These are phyloP conservation scores for Cornus kousa DNA, from an alignment of 148 eudicot species.

Conservation along the genomic window DNA sequence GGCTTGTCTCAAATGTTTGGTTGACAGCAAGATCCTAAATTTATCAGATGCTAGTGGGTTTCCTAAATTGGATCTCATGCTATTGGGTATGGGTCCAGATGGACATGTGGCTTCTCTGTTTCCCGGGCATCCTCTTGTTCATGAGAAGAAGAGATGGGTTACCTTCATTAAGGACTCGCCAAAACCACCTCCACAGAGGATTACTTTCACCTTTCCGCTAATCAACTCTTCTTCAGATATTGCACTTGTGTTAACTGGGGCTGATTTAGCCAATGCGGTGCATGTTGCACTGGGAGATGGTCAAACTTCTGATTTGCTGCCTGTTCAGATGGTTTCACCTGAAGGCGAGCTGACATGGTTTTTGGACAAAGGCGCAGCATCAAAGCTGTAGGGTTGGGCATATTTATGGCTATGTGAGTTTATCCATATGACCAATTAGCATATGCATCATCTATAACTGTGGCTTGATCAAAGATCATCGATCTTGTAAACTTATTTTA, in stretches of 20 bases:
- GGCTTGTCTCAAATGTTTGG: slow-evolving; percentile 40
- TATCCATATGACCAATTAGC: not conserved
- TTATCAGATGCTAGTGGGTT: slow-evolving; percentile 39
- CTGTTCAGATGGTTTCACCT: slow-evolving; percentile 52
- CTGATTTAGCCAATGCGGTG: slow-evolving; percentile 43
- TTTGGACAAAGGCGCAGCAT: slow-evolving; percentile 60
- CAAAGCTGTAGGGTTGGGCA: slow-evolving; percentile 26
- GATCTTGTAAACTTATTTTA: not conserved
- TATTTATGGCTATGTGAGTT: not conserved
- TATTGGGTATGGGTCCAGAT: slow-evolving; percentile 80
- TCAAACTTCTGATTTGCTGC: slow-evolving; percentile 20
- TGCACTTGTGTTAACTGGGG: slow-evolving; percentile 62
- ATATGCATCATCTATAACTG: not conserved
- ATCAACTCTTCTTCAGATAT: slow-evolving; percentile 62
- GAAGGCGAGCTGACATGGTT: slow-evolving; percentile 64
- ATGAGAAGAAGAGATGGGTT: slow-evolving; percentile 60
- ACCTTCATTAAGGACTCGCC: slow-evolving; percentile 64
- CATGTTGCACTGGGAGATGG: slow-evolving; percentile 25
- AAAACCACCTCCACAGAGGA: slow-evolving; percentile 68
- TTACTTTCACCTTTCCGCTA: slow-evolving; percentile 73
- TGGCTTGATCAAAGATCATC: not conserved
- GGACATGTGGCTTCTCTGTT: slow-evolving; percentile 80
- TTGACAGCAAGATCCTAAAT: slow-evolving; percentile 31
- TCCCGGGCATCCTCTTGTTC: slow-evolving; percentile 50
- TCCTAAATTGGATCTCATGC: slow-evolving; percentile 68